Conservation (phyloP, 257 asterid species). For the Echium plantagineum region DNA sequence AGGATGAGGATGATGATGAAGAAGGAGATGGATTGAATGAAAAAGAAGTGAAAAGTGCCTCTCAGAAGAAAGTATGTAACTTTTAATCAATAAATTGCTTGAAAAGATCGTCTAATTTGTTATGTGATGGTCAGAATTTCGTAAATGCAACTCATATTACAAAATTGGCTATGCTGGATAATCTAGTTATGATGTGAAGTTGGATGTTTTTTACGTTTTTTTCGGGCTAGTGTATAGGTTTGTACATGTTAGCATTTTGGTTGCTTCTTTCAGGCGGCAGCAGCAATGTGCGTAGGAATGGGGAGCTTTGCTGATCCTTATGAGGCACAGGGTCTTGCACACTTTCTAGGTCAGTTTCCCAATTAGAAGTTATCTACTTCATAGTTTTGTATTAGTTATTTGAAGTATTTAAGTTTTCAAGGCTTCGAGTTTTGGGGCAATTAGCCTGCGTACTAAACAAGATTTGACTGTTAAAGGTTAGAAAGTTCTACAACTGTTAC, state of each 20-base stretch:
- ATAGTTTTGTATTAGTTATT: neutral
- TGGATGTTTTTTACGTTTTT: neutral
- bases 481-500: too few relatives aligned
- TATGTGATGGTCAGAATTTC: too few relatives aligned
- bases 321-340: constrained; percentile 96
- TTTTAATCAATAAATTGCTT: neutral
- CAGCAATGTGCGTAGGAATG: constrained; percentile 88
- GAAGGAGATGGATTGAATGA: constrained; percentile 10
- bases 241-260: constrained; percentile 5
- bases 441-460: too few relatives aligned
- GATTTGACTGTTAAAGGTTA: too few relatives aligned
- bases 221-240: too few relatives aligned
- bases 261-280: constrained; percentile 71
- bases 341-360: constrained; percentile 65
- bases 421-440: too few relatives aligned
- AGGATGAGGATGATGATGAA: constrained; percentile 30
- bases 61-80: constrained; percentile 57
- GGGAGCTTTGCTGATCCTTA: constrained; percentile 93
- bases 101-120: too few relatives aligned
- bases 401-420: too few relatives aligned
- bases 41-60: constrained; percentile 30
- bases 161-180: too few relatives aligned
- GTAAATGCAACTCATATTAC: too few relatives aligned
- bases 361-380: neutral
- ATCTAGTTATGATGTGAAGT: too few relatives aligned